Evolutionary conservation across 805 yeast genomes (phyloP).

Genomic region (Kregervanrija fluxuum): DNA sequence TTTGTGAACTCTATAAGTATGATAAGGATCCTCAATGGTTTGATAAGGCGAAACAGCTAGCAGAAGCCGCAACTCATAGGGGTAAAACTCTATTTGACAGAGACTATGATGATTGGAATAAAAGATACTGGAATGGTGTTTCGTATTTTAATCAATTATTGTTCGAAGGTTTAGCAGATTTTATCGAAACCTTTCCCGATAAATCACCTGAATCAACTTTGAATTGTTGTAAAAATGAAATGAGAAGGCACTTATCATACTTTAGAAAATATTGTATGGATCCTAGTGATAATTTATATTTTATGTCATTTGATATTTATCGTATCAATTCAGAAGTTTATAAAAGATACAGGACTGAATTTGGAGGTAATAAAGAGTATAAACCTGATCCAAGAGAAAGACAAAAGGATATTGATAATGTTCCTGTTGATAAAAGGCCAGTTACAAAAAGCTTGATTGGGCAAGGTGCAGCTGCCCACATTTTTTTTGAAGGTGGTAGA

Average conservation of each 20-base stretch:
- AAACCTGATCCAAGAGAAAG: constrained; percentile 48
- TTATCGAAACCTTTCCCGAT: constrained; percentile 37
- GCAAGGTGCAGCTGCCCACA: constrained; percentile 59
- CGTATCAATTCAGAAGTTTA: constrained; percentile 42
- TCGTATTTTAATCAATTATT: constrained; percentile 58
- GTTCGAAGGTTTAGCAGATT: constrained; percentile 64
- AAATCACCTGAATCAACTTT: constrained; percentile 29
- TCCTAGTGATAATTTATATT: constrained; percentile 51
- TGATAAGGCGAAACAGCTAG: constrained; percentile 38
- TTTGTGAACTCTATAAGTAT: constrained; percentile 39
- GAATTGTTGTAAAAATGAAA: constrained; percentile 30
- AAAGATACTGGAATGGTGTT: constrained; percentile 58
- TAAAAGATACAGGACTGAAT: constrained; percentile 43
- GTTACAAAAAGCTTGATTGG: constrained; percentile 44
- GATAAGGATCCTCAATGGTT: constrained; percentile 49
- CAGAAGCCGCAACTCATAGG: constrained; percentile 52
- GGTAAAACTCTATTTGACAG: constrained; percentile 54
- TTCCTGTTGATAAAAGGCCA: constrained; percentile 25
- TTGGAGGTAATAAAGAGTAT: constrained; percentile 48
- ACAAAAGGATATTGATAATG: constrained; percentile 32
- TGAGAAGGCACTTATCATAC: constrained; percentile 47
- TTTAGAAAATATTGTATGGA: constrained; percentile 52
- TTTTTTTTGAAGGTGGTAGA: constrained; percentile 62
- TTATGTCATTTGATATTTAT: constrained; percentile 53
- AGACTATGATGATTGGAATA: constrained; percentile 43